phyloP scores from a whole-genome alignment of 2,329 filamentous ascomycete species.

The Ceratocystis cubensis region DNA sequence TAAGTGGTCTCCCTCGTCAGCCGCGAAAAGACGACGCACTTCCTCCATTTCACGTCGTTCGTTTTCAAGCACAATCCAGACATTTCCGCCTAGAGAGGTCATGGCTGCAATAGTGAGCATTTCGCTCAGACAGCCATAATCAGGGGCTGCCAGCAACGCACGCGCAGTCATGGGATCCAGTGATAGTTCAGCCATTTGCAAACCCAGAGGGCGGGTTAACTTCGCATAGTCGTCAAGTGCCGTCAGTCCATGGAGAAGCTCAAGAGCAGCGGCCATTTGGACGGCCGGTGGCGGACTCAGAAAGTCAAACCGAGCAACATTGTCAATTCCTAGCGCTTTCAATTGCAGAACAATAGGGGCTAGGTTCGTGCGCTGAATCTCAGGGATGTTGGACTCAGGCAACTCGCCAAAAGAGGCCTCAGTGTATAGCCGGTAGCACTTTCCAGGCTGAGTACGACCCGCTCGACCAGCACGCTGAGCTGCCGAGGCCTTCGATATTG shows the following conservation, averaged over 20 bases:
- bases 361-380: conserved; percentile 85
- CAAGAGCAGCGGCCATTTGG: conserved; percentile 72
- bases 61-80: conserved; percentile 72
- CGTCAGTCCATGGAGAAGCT: conserved; percentile 75
- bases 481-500: conserved; percentile 84
- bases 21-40: conserved; percentile 69
- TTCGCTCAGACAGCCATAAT: conserved; percentile 70
- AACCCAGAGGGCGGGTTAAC: conserved; percentile 75
- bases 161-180: conserved; percentile 95
- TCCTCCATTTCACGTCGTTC: conserved; percentile 65
- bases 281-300: conserved; percentile 74
- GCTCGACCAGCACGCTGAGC: conserved; percentile 82
- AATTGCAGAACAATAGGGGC: conserved; percentile 81
- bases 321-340: conserved; percentile 90
- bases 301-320: conserved; percentile 82
- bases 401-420: conserved; percentile 57
- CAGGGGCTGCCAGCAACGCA: conserved; percentile 60
- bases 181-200: conserved; percentile 83
- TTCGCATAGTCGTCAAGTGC: conserved; percentile 83
- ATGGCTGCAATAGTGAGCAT: conserved; percentile 89
- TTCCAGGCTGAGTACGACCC: conserved; percentile 77
- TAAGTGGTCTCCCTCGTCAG: conserved; percentile 85
- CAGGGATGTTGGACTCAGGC: conserved; percentile 63
- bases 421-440: conserved; percentile 88
- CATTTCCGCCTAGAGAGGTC: conserved; percentile 64